These are phyloP conservation scores for Dictyostelium brefeldianum DNA, from an alignment of 78 protist genomes.

Conservation along the genomic window DNA sequence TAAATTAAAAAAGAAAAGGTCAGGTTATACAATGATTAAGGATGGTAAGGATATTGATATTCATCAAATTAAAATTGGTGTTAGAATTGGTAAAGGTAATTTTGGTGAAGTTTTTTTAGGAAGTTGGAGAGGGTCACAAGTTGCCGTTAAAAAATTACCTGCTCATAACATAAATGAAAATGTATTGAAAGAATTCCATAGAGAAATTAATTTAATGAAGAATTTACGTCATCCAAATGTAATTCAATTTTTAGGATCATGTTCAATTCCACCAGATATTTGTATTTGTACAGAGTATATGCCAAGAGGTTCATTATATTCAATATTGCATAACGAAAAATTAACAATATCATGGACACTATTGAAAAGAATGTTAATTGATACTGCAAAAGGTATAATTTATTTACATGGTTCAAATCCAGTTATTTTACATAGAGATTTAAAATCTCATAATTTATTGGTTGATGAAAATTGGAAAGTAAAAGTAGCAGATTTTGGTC, in stretches of 20 bases:
- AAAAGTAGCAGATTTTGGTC: conserved; percentile 87
- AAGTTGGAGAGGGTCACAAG: conserved; percentile 66
- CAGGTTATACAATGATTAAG: conserved; percentile 5
- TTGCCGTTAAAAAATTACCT: conserved; percentile 85
- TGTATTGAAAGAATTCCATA: conserved; percentile 69
- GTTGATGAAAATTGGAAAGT: conserved; percentile 85
- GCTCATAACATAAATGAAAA: conserved; percentile 73
- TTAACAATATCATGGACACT: conserved; percentile 8
- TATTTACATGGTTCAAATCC: conserved; percentile 84
- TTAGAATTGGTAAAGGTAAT: conserved; percentile 80
- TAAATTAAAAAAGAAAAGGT: neutral
- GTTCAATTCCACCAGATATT: conserved; percentile 79
- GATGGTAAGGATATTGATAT: conserved; percentile 65
- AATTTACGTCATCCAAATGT: conserved; percentile 67
- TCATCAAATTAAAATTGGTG: conserved; percentile 56
- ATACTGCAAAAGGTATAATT: conserved; percentile 71
- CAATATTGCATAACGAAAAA: conserved; percentile 44
- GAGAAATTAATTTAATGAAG: conserved; percentile 77
- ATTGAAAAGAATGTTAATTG: conserved; percentile 36
- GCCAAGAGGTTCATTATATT: conserved; percentile 79
- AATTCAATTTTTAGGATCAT: conserved; percentile 84
- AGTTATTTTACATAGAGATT: conserved; percentile 82
- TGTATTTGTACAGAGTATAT: conserved; percentile 85
- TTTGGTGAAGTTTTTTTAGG: conserved; percentile 84
- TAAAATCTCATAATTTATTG: conserved; percentile 82